Evolutionary conservation across 2,329 filamentous ascomycete species (phyloP), one percentile per base, ranked within the genome.

Genomic region (Fusarium setosum): DNA sequence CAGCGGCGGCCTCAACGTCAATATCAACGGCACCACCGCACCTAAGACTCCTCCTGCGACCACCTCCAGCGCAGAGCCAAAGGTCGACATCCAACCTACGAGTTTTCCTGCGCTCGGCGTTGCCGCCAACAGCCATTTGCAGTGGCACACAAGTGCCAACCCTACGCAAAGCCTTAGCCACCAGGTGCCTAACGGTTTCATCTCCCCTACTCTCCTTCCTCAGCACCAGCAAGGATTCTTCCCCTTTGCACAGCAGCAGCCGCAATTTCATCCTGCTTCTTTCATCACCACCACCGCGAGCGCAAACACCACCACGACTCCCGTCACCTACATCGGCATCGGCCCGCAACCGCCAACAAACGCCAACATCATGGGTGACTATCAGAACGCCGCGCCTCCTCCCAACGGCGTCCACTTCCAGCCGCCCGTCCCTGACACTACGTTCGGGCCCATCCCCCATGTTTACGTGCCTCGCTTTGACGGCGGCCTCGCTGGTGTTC

Each of bases 341-440:
- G 67, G 72, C 20, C 66, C 68, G 35, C 68, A 63, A 20, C 58
- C 42, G 58, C 65, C 42, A 59, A 62, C 65, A n/a, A n/a, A n/a
- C 57, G 62, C 67, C 63, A 80, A 79, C 45, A 73, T 56, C 49
- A 67, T 69, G 78, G 77, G 75, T 52, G 77, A 78, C 58, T 84
- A 84, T 67, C 76, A 77, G 61, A 81, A 81, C 65, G 63, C 76
- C n/a, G 72, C 68, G n/a, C 82, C 79, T 64, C 77, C 80, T 38
- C 74, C 77, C 26, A 71, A 71, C 45, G 83, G 83, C 53, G 72
- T 84, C 48, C 82, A 86, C 72, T 88, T 85, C 69, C 84, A 88
- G 70, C 87, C 87, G 1, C 86, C 84, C 24, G 84, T 87, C 15
- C 85, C 86, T 4, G 84, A 87, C 66, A 87, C 86, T 15, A 84